These are phyloP conservation scores for Houttuynia cordata DNA, from an alignment of 164 flowering plant genomes.

Conservation along the genomic window DNA sequence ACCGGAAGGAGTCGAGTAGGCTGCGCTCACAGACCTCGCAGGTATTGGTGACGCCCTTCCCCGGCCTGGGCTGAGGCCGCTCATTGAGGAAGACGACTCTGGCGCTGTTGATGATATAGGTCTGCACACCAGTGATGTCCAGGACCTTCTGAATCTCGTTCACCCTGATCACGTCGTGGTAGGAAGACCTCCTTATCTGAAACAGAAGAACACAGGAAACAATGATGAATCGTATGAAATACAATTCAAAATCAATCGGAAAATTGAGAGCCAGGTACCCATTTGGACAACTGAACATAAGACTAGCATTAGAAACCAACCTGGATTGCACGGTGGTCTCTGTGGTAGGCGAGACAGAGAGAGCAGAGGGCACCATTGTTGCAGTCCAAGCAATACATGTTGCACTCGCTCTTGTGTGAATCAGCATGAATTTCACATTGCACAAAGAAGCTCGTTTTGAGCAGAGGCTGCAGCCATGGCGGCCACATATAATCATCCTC, in stretches of 20 bases:
- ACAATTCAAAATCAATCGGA: background rate
- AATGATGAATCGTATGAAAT: background rate
- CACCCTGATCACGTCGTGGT: conserved; percentile 93
- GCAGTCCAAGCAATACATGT: conserved; percentile 94
- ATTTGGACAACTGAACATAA: background rate
- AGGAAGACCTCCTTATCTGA: conserved; percentile 91
- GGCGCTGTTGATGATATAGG: conserved; percentile 91
- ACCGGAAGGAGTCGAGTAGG: conserved; percentile 80
- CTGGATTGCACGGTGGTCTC: conserved; percentile 79
- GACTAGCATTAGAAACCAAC: conserved; percentile 14
- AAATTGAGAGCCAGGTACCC: background rate
- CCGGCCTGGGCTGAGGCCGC: conserved; percentile 90
- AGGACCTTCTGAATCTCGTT: conserved; percentile 73
- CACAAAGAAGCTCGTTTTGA: conserved; percentile 57
- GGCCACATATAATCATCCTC: conserved; percentile 87
- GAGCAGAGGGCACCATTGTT: conserved; percentile 80
- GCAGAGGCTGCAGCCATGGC: conserved; percentile 71
- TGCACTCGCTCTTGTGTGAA: conserved; percentile 90
- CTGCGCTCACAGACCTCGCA: conserved; percentile 84
- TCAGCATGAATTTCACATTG: conserved; percentile 75
- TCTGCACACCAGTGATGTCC: conserved; percentile 80
- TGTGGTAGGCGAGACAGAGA: conserved; percentile 61
- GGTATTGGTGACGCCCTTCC: conserved; percentile 87
- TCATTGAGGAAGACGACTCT: conserved; percentile 83
- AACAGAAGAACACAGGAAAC: background rate